Conservation (phyloP, 352 stramenopile genomes). For the Phytophthora tentaculata region DNA sequence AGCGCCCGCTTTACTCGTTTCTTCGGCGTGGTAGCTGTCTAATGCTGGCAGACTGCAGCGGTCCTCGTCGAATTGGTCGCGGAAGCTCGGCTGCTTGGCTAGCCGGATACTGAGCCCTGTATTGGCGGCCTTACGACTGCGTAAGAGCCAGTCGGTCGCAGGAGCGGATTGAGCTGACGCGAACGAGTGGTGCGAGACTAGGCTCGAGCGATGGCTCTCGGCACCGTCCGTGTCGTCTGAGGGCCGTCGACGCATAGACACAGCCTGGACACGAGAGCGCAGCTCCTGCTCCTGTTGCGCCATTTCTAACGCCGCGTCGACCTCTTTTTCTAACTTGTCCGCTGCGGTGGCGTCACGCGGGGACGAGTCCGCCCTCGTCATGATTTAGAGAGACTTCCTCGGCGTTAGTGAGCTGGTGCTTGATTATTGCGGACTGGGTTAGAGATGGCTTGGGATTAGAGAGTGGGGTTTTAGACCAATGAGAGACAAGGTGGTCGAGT, state of each 20-base stretch:
- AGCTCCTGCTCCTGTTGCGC: conserved; percentile 35
- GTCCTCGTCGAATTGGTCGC: conserved; percentile 61
- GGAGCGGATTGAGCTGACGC: conserved; percentile 35
- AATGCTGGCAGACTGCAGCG: conserved; percentile 59
- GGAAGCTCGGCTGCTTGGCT: conserved; percentile 47
- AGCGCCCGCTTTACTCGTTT: conserved; percentile 9
- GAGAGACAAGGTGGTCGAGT: neutral
- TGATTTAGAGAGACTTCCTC: neutral
- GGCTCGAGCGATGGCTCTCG: conserved; percentile 43
- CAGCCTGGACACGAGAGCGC: conserved; percentile 54
- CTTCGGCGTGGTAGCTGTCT: conserved; percentile 43
- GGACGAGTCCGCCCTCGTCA: neutral
- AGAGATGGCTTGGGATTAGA: neutral
- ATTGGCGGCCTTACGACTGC: conserved; percentile 19
- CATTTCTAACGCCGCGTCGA: conserved; percentile 19
- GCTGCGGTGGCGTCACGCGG: neutral
- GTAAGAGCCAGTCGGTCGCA: conserved; percentile 26
- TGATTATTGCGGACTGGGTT: neutral
- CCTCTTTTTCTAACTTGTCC: conserved; percentile 20
- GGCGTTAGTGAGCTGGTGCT: neutral
- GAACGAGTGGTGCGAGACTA: conserved; percentile 50
- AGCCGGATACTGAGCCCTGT: conserved; percentile 19
- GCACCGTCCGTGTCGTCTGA: conserved; percentile 41
- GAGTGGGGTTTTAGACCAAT: neutral
- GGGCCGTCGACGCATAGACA: conserved; percentile 48